Percentiles rank a stretch among this genome's conserved stretches.
Conservation (phyloP, 768 basidiomycete genomes). For the Holtermanniella nyarrowii region DNA sequence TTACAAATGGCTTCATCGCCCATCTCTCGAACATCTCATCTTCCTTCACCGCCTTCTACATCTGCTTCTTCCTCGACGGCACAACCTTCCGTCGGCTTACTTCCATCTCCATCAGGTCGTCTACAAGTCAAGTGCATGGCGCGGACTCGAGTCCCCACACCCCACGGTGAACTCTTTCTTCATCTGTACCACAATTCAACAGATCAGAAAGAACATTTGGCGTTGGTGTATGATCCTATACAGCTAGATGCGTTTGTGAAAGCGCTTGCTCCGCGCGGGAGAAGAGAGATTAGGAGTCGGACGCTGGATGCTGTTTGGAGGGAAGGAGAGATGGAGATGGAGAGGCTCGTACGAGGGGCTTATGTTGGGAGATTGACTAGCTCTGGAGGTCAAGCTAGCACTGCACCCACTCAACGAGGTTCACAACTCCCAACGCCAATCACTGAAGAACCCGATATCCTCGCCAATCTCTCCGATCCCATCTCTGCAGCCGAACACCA, state of each 20-base stretch:
- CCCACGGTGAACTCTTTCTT: slow-evolving; percentile 83
- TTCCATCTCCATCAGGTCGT: slow-evolving; percentile 2
- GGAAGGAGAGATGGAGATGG: slow-evolving; percentile 78
- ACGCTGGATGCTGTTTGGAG: slow-evolving; percentile 77
- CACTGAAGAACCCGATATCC: background rate
- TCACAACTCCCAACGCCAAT: background rate
- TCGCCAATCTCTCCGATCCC: background rate
- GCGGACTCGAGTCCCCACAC: slow-evolving; percentile 91
- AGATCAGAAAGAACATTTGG: slow-evolving; percentile 90
- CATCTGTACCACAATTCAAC: slow-evolving; percentile 89
- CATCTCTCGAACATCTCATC: slow-evolving; percentile 6
- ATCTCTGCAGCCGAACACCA: slow-evolving; percentile 23
- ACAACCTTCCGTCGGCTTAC: background rate
- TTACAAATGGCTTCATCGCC: slow-evolving; percentile 23
- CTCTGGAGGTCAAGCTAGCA: slow-evolving; percentile 21
- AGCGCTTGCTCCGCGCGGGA: slow-evolving; percentile 21
- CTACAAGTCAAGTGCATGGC: slow-evolving; percentile 88
- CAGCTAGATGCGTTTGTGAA: slow-evolving; percentile 50
- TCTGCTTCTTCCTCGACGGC: slow-evolving; percentile 1
- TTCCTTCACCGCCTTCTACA: slow-evolving; percentile 2
- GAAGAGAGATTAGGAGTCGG: slow-evolving; percentile 64
- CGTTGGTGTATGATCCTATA: slow-evolving; percentile 82
- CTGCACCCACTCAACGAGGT: slow-evolving; percentile 4
- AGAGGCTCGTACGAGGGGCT: slow-evolving; percentile 84
- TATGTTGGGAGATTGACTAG: slow-evolving; percentile 61